Conservation (phyloP, 2,329 filamentous ascomycete genomes). For the Aspergillus sp. region DNA sequence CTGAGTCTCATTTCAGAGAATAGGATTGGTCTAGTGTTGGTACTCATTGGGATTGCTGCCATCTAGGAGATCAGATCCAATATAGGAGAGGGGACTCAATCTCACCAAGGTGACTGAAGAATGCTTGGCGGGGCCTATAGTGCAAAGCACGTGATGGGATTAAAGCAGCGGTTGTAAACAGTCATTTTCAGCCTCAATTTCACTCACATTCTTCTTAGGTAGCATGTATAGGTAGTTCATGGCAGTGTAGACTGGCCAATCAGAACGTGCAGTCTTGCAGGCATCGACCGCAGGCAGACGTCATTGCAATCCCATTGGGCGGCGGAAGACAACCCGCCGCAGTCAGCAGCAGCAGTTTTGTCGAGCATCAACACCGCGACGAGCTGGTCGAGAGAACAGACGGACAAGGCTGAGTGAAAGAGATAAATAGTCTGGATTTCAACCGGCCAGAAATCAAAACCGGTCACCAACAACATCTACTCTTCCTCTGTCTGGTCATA, state of each 20-base stretch:
- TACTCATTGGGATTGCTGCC: constrained; percentile 12
- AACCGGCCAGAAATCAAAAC: no score
- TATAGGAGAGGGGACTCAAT: constrained; percentile 2
- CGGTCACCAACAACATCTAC: neutral
- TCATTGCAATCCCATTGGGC: constrained; percentile 14
- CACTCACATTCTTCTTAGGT: no score
- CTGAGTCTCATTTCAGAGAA: constrained; percentile 21
- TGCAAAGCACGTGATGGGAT: constrained; percentile 3
- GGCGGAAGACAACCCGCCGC: constrained; percentile 14
- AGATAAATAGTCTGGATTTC: neutral
- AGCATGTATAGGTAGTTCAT: no score
- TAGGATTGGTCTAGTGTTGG: constrained; percentile 18
- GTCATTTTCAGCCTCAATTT: constrained; percentile 13
- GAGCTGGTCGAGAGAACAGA: no score
- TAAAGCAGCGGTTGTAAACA: constrained; percentile 8
- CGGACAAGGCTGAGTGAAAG: neutral
- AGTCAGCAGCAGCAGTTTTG: neutral
- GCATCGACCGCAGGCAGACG: constrained; percentile 3
- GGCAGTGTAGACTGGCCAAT: neutral
- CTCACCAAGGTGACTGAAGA: constrained; percentile 7
- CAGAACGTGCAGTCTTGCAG: neutral
- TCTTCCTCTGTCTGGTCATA: neutral
- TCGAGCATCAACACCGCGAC: neutral
- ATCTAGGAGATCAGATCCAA: constrained; percentile 5
- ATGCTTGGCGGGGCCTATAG: constrained; percentile 11